Evolutionary conservation across 2,329 filamentous ascomycete species (phyloP), one percentile per base, ranked within the genome.

Genomic region (Hypoxylon sp.): DNA sequence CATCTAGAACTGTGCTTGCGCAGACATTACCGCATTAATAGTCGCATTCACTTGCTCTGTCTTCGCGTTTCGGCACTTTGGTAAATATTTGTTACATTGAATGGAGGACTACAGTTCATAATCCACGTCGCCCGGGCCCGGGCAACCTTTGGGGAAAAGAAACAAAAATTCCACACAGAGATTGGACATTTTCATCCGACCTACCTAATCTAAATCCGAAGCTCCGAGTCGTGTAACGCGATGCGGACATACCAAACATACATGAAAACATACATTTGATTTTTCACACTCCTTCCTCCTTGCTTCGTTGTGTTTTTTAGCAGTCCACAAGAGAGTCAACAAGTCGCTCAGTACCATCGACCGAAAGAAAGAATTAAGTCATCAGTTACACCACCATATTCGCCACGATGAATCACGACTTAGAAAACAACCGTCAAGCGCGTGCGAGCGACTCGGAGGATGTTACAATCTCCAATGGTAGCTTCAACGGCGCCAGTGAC

Each of bases 381-480:
- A 26, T 31, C 35, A n/a, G n/a, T n/a, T n/a, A n/a, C n/a, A 32
- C 8, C 11, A 41, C 16, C 9, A 20, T n/a, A 3, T 11, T 25
- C 37, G 30, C 32, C 13, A 35, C 17, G n/a, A 56, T 53, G 48
- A 27, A 17, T 13, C 44, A 42, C 29, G 20, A n/a, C n/a, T n/a
- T n/a, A n/a, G n/a, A n/a, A 41, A 19, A 13, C 47, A 36, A 42
- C 47, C 0, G 13, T 11, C 29, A 41, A n/a, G 17, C 36, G 25
- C 56, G 21, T 6, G 30, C 35, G 44, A 58, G 55, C 51, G 56
- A 56, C 37, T 59, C 56, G 2, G 56, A 59, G 12, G 48, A 51
- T n/a, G 11, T 51, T 16, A 53, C 56, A 13, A 43, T 45, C 12
- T 59, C 56, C 13, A 56, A 56, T 20, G 26, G 32, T 15, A 59